These are phyloP conservation scores for Euclidium syriacum DNA, from an alignment of 345 rosid genomes.

Conservation along the genomic window DNA sequence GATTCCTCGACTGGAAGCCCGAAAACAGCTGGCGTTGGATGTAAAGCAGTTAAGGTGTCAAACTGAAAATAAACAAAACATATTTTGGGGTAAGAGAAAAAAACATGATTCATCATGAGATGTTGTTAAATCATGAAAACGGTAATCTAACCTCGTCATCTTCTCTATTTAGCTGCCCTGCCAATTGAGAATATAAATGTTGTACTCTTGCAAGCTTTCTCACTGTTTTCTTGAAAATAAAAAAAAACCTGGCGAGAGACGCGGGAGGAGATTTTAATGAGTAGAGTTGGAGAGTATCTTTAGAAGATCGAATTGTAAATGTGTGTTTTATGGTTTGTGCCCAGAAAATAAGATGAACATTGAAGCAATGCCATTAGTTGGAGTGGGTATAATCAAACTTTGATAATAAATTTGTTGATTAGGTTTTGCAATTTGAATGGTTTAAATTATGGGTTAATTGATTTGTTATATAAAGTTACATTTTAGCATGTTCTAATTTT, in stretches of 20 bases:
- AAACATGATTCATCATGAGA: neutral
- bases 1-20: conserved; percentile 85
- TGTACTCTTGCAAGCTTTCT: conserved; percentile 78
- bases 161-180: conserved; percentile 66
- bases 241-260: conserved; percentile 27
- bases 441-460: too few species aligned
- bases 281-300: neutral
- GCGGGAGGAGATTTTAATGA: conserved; percentile 22
- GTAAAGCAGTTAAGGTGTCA: conserved; percentile 65
- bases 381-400: too few species aligned
- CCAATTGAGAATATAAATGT: conserved; percentile 66
- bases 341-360: conserved; percentile 18
- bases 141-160: conserved; percentile 60
- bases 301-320: neutral
- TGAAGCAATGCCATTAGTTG: neutral
- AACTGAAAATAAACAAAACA: conserved; percentile 43
- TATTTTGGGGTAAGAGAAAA: neutral
- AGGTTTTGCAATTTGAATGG: too few species aligned
- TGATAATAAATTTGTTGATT: too few species aligned
- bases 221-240: conserved; percentile 35
- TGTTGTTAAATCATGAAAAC: neutral
- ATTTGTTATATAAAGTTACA: too few species aligned
- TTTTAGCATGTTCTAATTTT: too few species aligned
- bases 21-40: conserved; percentile 89
- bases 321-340: conserved; percentile 23